Evolutionary conservation across 495 filamentous ascomycete species (phyloP), one percentile per base, ranked within the genome.

Genomic region (Tuber borchii): DNA sequence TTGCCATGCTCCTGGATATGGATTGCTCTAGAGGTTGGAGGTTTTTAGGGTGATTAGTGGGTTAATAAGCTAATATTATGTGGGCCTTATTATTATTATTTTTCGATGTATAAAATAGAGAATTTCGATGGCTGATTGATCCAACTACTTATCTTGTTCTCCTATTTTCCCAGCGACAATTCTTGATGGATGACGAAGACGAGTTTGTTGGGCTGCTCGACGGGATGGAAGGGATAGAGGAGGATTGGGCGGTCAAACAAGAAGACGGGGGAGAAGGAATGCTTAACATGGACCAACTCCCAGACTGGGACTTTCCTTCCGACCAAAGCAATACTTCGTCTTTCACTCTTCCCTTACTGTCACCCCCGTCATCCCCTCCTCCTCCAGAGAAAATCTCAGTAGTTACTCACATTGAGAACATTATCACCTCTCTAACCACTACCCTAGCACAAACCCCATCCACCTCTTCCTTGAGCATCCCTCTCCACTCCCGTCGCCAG

Each of bases 361-460:
- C 51, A 31, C 51, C 51, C 31, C 37, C 40, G 31, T 44, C 40
- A 37, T 22, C 40, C 43, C 40, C 71, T 19, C 70, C 44, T n/a
- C 56, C 56, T 16, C 22, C 26, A 37, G 40, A 10, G 26, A 69
- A 78, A 22, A 48, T 22, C n/a, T 61, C 42, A 45, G 20, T 79
- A 17, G 45, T 79, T 39, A n/a, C 56, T 17, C 73, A 72, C 44
- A 79, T 79, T 34, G 78, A 79, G 40, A 16, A 44, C 40, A 75
- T 79, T 37, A 73, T 79, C 61, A 48, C 37, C 69, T 61, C 73
- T 45, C 56, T 79, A 19, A n/a, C 71, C 20, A 48, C 65, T 5
- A 20, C 77, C 10, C 71, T 78, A 19, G 26, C 45, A n/a, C 61
- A 65, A n/a, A 45, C 45, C 44, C 45, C 42, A 70, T 10, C 78